Base-by-base conservation (phyloP, 2,329 filamentous ascomycete species). In the Tolypocladium amazonense region DNA sequence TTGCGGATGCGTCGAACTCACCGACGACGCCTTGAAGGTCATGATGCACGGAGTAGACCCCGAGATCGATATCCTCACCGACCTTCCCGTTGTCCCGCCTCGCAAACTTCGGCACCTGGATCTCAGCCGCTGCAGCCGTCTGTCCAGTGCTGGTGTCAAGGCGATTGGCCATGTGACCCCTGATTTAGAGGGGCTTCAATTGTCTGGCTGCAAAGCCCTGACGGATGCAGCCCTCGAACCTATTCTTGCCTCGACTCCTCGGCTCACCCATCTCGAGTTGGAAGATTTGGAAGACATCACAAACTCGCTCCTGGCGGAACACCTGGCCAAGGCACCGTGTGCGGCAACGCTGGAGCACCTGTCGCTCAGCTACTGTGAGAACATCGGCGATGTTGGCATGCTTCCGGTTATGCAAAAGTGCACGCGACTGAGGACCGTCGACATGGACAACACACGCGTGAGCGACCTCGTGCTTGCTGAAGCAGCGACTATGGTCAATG, bases 371-470 rank as follows among this genome's bases (percentile, higher is more conserved):
- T 96, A 92, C 71, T 99, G 94, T 71, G 93, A 96, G 71, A 86
- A 83, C 59, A 74, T 99, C 2, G 87, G 91, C 30, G 94, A 97
- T 69, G 76, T 79, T 0, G 93, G 93, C 59, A 88, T 97, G 83
- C 79, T 96, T 0, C 89, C 89, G 0, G 78, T 97, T 2, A 79
- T 97, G 65, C 90, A 91, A 68, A 82, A 81, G 37, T 96, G 92
- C 72, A 80, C 81, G 0, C 80, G 76, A 18, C 80, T 97, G 18
- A 79, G 79, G 56, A 89, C 81, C 37, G 76, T 96, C 18, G 90
- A 95, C 58, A 87, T 97, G 80, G 94, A 99, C 76, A 97, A 97
- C 72, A 97, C 93, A 0, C 86, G 89, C 55, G 86, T 96, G 63
- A 93, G 90, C 20, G 91, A 97, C 68, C 82, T 96, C 1, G 87